Conservation (phyloP, 257 asterid genomes). For the Fraxinus americana region DNA sequence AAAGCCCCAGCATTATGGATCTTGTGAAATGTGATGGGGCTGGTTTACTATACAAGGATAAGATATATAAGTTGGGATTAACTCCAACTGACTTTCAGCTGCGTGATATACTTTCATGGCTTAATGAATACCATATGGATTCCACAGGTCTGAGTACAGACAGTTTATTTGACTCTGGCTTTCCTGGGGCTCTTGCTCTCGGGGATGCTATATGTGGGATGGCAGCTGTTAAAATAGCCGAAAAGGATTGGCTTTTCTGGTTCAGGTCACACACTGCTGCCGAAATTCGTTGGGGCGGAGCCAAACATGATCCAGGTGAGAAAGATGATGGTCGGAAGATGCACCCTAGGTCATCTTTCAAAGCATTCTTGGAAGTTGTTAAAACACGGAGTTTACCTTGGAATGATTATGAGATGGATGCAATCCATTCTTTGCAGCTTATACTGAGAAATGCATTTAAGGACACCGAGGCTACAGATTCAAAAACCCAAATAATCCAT, state of each 20-base stretch:
- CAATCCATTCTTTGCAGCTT: slow-evolving; percentile 91
- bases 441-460: slow-evolving; percentile 74
- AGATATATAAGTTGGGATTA: slow-evolving; percentile 56
- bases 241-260: slow-evolving; percentile 93
- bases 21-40: slow-evolving; percentile 91
- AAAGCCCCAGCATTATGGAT: slow-evolving; percentile 87
- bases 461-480: slow-evolving; percentile 43
- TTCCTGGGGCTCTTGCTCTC: slow-evolving; percentile 83
- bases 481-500: slow-evolving; percentile 50
- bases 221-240: slow-evolving; percentile 87
- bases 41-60: slow-evolving; percentile 56
- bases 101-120: slow-evolving; percentile 83
- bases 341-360: slow-evolving; percentile 93
- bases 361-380: slow-evolving; percentile 87
- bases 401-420: slow-evolving; percentile 97
- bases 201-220: slow-evolving; percentile 85
- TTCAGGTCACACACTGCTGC: slow-evolving; percentile 90
- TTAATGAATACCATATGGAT: slow-evolving; percentile 75
- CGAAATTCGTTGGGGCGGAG: slow-evolving; percentile 90
- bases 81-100: slow-evolving; percentile 73
- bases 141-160: slow-evolving; percentile 92
- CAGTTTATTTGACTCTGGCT: slow-evolving; percentile 86
- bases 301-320: slow-evolving; percentile 75
- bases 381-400: slow-evolving; percentile 79
- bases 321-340: slow-evolving; percentile 82